Conservation (phyloP, 2,329 filamentous ascomycete species). For the Claviceps citrina region DNA sequence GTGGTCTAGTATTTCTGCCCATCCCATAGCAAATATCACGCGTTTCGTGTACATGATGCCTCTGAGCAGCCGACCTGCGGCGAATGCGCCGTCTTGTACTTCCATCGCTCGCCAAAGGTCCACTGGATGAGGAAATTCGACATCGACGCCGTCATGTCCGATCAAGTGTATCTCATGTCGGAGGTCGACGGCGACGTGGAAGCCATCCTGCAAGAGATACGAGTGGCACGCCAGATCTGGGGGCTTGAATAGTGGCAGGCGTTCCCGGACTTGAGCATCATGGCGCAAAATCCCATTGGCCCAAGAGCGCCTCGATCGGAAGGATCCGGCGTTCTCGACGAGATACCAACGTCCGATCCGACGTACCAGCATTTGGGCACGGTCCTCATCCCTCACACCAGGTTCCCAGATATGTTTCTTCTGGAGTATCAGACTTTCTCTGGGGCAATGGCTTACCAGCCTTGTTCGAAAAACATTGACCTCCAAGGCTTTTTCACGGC, state of each 20-base stretch:
- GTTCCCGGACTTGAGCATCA: background rate
- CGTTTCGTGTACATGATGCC: constrained; percentile 8
- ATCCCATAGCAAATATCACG: constrained; percentile 15
- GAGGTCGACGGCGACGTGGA: constrained; percentile 2
- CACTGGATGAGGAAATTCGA: constrained; percentile 13
- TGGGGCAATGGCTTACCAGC: constrained; percentile 15
- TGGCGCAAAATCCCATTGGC: background rate
- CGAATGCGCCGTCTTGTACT: constrained; percentile 20
- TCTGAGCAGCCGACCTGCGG: constrained; percentile 17
- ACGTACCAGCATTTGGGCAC: constrained; percentile 11
- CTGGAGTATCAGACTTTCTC: constrained; percentile 15
- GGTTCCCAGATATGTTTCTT: constrained; percentile 11
- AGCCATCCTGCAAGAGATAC: constrained; percentile 3
- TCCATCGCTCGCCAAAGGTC: constrained; percentile 5
- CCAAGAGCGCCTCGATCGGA: background rate
- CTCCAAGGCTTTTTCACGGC: constrained; percentile 10
- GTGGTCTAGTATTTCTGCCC: constrained; percentile 18
- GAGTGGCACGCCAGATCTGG: background rate
- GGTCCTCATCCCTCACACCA: constrained; percentile 12
- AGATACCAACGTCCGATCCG: constrained; percentile 12
- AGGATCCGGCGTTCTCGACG: constrained; percentile 2
- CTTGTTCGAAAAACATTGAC: constrained; percentile 13
- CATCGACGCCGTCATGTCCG: constrained; percentile 2
- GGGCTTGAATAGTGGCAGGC: background rate
- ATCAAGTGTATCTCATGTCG: background rate